Conservation (phyloP, 2,329 filamentous ascomycete species). For the Aureobasidium sp. region DNA sequence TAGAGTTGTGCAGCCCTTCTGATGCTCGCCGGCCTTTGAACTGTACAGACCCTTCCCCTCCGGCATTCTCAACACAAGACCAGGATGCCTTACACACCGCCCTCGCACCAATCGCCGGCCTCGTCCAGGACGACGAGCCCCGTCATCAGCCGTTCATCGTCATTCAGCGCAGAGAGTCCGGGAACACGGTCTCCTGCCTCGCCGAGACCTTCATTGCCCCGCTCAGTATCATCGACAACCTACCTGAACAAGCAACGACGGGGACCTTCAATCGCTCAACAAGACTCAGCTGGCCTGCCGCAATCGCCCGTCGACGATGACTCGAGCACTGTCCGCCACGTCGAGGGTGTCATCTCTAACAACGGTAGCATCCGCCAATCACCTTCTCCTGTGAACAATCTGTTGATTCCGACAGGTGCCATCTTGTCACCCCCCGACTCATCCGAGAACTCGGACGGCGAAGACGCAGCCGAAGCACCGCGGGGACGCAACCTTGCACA, state of each 20-base stretch:
- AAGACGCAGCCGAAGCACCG: constrained; percentile 49
- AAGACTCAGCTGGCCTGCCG: constrained; percentile 21
- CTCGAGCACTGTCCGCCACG: constrained; percentile 1
- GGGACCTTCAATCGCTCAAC: constrained; percentile 44
- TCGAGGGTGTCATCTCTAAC: constrained; percentile 25
- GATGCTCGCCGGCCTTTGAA: constrained; percentile 38
- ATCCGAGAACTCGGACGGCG: constrained; percentile 71
- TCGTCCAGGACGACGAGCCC: constrained; percentile 49
- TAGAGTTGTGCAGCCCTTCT: constrained; percentile 29
- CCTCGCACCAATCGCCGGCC: constrained; percentile 57
- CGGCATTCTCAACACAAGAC: constrained; percentile 28
- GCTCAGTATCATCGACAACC: constrained; percentile 52
- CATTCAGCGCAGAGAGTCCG: constrained; percentile 38
- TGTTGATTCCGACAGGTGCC: constrained; percentile 71
- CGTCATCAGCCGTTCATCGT: constrained; percentile 44
- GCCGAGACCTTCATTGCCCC: constrained; percentile 44
- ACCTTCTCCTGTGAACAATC: constrained; percentile 71
- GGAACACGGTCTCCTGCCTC: constrained; percentile 30
- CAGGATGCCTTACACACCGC: constrained; percentile 84
- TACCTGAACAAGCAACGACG: constrained; percentile 57
- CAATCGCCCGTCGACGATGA: constrained; percentile 15
- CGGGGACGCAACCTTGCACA: constrained; percentile 36
- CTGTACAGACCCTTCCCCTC: constrained; percentile 19
- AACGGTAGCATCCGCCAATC: constrained; percentile 69
- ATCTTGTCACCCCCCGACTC: constrained; percentile 91